Percentiles rank a stretch among this genome's conserved stretches.
Evolutionary conservation across 2,329 filamentous ascomycete species (phyloP).

Genomic region (Monosporascus sp.): DNA sequence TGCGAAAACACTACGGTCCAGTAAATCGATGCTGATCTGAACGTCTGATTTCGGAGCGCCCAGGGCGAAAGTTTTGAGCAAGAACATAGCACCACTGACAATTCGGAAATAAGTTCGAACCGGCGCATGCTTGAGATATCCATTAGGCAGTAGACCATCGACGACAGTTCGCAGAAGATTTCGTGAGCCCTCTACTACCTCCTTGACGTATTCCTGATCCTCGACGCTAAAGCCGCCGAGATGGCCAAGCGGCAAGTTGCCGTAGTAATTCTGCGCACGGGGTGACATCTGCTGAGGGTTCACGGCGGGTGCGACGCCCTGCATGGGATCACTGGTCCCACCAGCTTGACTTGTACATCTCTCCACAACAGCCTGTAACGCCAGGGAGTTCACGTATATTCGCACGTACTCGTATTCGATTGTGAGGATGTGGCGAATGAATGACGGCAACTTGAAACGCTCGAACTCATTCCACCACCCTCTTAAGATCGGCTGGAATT

Average conservation of each 20-base stretch:
- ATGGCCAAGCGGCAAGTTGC: conserved; percentile 58
- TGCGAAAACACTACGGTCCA: conserved; percentile 69
- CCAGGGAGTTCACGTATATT: conserved; percentile 90
- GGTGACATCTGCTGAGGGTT: conserved; percentile 46
- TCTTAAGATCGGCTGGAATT: conserved; percentile 71
- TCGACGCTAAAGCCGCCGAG: conserved; percentile 58
- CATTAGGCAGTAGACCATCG: conserved; percentile 66
- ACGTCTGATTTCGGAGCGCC: conserved; percentile 76
- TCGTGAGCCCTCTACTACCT: conserved; percentile 72
- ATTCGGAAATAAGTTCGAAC: conserved; percentile 84
- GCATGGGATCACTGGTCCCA: conserved; percentile 33
- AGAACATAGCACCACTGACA: conserved; percentile 77
- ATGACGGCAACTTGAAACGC: conserved; percentile 61
- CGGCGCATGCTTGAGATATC: conserved; percentile 75
- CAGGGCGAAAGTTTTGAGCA: conserved; percentile 78
- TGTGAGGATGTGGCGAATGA: conserved; percentile 69
- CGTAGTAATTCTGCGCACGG: conserved; percentile 59
- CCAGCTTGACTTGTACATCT: conserved; percentile 74
- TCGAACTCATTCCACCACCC: conserved; percentile 82
- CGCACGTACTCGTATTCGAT: conserved; percentile 96
- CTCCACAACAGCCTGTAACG: conserved; percentile 90
- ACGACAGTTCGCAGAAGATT: conserved; percentile 74
- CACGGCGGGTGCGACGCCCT: conserved; percentile 29
- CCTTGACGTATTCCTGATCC: conserved; percentile 67
- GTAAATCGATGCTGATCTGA: conserved; percentile 65